phyloP scores from a whole-genome alignment of 345 rosid species.

The Punica granatum region DNA sequence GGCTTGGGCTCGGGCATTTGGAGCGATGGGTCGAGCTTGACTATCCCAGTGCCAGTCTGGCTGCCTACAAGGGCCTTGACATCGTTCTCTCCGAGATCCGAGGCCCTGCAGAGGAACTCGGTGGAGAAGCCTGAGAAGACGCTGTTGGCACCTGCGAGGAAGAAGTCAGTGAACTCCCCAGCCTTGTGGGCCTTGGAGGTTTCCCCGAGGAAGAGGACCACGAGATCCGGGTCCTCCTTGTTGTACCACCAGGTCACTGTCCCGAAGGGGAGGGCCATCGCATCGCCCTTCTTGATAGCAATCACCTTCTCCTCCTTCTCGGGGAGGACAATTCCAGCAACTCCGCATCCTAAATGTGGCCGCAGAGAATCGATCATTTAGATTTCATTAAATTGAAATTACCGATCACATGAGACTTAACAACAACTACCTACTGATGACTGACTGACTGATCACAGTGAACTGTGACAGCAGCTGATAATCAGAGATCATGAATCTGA shows the following conservation, averaged over 20 bases:
- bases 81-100: constrained; percentile 46
- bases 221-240: constrained; percentile 65
- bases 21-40: constrained; percentile 42
- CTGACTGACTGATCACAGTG: no score
- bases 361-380: background rate
- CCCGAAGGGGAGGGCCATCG: constrained; percentile 87
- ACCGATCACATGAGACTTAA: no score
- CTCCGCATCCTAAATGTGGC: constrained; percentile 46
- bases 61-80: constrained; percentile 43
- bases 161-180: constrained; percentile 78
- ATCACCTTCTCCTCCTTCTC: constrained; percentile 80
- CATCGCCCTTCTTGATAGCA: constrained; percentile 74
- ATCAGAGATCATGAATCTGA: no score
- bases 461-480: no score
- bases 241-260: constrained; percentile 90
- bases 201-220: constrained; percentile 74
- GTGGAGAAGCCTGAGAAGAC: constrained; percentile 75
- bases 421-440: no score
- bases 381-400: no score
- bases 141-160: constrained; percentile 62
- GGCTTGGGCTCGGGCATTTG: constrained; percentile 58
- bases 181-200: constrained; percentile 69
- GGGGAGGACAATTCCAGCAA: constrained; percentile 83
- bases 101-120: constrained; percentile 68
- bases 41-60: constrained; percentile 52